These are phyloP conservation scores for Acanthamoeba royreba DNA, from an alignment of 208 protist species.

Conservation along the genomic window DNA sequence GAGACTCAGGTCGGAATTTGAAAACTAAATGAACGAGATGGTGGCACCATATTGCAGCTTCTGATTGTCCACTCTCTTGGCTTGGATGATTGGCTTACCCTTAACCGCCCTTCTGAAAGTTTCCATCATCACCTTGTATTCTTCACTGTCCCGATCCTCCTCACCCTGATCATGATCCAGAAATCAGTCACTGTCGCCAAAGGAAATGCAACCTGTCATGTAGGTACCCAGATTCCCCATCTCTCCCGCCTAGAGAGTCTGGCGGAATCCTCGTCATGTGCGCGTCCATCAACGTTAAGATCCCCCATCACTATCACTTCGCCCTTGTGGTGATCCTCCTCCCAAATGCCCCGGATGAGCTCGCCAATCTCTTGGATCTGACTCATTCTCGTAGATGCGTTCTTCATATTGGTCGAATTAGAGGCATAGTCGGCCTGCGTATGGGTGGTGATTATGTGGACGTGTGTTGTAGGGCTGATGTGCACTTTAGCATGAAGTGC, in stretches of 20 bases:
- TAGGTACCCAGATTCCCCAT: not conserved
- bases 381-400: slow-evolving; percentile 6
- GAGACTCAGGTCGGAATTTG: too few species aligned
- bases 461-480: not conserved
- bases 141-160: not conserved
- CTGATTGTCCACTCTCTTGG: too few species aligned
- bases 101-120: not conserved
- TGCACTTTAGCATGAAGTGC: slow-evolving; percentile 3
- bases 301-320: slow-evolving; percentile 23
- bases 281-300: slow-evolving; percentile 8
- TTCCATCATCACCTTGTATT: slow-evolving; percentile 35
- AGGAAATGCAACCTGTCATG: too few species aligned
- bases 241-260: not conserved
- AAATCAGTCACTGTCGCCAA: too few species aligned
- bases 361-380: slow-evolving; percentile 20
- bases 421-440: slow-evolving; percentile 13
- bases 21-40: too few species aligned
- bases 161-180: too few species aligned
- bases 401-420: not conserved
- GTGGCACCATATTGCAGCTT: too few species aligned
- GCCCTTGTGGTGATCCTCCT: not conserved
- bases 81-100: not conserved
- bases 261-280: not conserved
- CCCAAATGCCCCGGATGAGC: not conserved
- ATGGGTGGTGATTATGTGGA: slow-evolving; percentile 32